phyloP scores from a whole-genome alignment of 306 rosid species.

The Spatholobus suberectus region DNA sequence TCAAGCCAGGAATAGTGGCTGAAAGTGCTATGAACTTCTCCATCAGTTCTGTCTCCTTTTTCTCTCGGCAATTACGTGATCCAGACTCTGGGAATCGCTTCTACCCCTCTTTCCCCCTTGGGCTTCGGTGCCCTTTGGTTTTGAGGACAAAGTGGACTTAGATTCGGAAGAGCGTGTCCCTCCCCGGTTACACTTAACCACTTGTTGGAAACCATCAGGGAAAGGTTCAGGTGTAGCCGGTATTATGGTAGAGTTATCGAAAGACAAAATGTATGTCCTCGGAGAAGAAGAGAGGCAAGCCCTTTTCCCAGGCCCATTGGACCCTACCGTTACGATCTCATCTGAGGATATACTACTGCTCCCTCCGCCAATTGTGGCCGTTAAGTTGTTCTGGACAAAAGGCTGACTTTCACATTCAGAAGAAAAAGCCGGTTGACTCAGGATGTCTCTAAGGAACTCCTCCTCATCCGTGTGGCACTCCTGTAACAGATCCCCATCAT shows the following conservation, averaged over 20 bases:
- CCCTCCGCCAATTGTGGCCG: too few species aligned
- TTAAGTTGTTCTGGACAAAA: background rate
- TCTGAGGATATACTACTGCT: background rate
- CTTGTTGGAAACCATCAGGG: too few species aligned
- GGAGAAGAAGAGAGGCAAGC: background rate
- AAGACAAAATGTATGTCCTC: slow-evolving; percentile 29
- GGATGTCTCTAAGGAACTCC: slow-evolving; percentile 41
- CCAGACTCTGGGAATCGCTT: slow-evolving; percentile 18
- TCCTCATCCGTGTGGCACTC: background rate
- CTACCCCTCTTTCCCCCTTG: slow-evolving; percentile 3
- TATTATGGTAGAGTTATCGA: slow-evolving; percentile 36
- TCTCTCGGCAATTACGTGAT: slow-evolving; percentile 47
- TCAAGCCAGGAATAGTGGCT: slow-evolving; percentile 47
- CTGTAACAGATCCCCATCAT: background rate
- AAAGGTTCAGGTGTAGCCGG: background rate
- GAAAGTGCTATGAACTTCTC: slow-evolving; percentile 49
- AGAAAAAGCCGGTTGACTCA: background rate
- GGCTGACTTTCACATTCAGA: slow-evolving; percentile 2
- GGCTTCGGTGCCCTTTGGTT: background rate
- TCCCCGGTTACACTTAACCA: too few species aligned
- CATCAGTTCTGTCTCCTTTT: slow-evolving; percentile 40
- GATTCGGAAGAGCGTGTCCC: background rate
- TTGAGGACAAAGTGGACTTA: background rate
- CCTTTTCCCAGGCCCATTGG: background rate
- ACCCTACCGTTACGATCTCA: background rate